Evolutionary conservation across 108 stramenopile species (phyloP), one percentile per base, ranked within the genome.

Genomic region (Thalassiosira profunda): DNA sequence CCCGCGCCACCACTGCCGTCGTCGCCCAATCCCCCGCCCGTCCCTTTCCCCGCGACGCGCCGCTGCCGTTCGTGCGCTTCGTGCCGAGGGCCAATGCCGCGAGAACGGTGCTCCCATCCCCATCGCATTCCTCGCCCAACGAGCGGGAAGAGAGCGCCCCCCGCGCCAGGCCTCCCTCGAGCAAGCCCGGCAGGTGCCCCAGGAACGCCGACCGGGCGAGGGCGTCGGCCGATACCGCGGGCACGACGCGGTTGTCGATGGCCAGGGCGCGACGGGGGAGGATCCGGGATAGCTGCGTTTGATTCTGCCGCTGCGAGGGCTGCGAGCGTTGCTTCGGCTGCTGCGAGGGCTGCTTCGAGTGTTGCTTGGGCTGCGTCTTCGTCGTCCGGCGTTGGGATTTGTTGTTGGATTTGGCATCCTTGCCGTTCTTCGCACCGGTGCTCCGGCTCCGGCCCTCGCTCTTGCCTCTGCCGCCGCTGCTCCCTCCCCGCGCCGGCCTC

Each of bases 211-310:
- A 25, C 28, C 67, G 43, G 17, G 67, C 51, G 48, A 54, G 51
- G 40, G 76, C 54, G 63, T 77, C 76, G 29, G 58, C 76, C 12
- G 18, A 15, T 7, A 69, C n/a, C 43, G 76, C 64, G 28, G 76
- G 76, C 11, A 77, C 42, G 6, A 41, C 55, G 15, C 76, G 76
- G 44, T 77, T 77, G 38, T 77, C 76, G 25, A 70, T 58, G 30
- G 76, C 76, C 25, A 77, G 46, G 11, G 55, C 47, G 63, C 76
- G 49, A 31, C 15, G 23, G 15, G 64, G 63, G 33, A 58, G 31
- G 54, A 63, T 34, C 60, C 60, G 64, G 21, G 33, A 40, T 14
- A 7, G 23, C 3, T 15, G 20, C 28, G 24, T 31, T 4, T n/a
- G 20, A n/a, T n/a, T n/a, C n/a, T n/a, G n/a, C n/a, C n/a, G n/a